phyloP scores from a whole-genome alignment of 192 early-diverging fungal species.

The Phlyctochytrium arcticum region DNA sequence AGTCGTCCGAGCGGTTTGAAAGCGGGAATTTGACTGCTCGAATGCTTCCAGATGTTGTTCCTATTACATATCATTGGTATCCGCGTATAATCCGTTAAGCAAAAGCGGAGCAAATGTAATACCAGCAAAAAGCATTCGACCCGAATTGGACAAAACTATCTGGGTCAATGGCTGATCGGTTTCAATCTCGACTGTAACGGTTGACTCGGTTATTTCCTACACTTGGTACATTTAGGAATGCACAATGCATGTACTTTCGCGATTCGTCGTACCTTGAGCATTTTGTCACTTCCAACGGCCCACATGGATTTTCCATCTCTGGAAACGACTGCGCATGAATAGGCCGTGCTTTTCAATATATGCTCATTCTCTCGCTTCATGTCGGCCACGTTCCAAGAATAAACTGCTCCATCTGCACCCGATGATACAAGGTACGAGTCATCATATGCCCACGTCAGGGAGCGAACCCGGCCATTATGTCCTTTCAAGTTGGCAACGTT shows the following conservation, averaged over 20 bases:
- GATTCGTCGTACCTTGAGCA: conserved; percentile 41
- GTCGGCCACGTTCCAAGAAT: conserved; percentile 44
- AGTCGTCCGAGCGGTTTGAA: conserved; percentile 37
- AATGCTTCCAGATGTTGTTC: conserved; percentile 41
- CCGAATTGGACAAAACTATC: conserved; percentile 44
- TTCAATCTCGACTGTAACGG: conserved; percentile 45
- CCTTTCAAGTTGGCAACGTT: conserved; percentile 50
- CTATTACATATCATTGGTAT: conserved; percentile 22
- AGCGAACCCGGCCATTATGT: conserved; percentile 53
- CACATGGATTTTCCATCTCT: conserved; percentile 45
- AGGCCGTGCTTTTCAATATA: conserved; percentile 50
- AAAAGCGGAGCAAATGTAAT: not conserved
- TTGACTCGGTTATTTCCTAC: conserved; percentile 55
- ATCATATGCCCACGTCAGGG: conserved; percentile 49
- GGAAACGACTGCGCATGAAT: conserved; percentile 37
- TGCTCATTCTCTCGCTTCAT: conserved; percentile 52
- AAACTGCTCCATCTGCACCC: conserved; percentile 58
- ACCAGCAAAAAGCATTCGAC: conserved; percentile 59
- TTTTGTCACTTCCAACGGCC: conserved; percentile 51
- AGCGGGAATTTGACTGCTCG: conserved; percentile 50
- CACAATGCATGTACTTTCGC: not conserved
- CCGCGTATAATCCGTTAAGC: too few species aligned
- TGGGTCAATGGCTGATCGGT: conserved; percentile 42
- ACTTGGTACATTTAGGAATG: not conserved
- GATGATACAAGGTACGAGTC: conserved; percentile 47